Conservation (phyloP, 1,284 basidiomycete genomes). For the Pseudozyma sp. region DNA sequence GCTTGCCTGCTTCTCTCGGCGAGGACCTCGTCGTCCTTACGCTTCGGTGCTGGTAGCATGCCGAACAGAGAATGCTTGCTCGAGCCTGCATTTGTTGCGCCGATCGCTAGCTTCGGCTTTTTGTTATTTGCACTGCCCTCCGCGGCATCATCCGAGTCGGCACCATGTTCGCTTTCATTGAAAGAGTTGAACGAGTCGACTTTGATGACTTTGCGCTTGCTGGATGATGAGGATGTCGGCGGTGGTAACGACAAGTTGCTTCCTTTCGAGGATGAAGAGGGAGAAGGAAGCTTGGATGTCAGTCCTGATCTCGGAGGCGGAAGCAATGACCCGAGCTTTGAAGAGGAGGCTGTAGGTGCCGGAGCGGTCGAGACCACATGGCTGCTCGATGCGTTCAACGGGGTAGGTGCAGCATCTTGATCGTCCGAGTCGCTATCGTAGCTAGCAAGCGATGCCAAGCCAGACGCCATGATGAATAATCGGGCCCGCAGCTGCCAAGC, state of each 20-base stretch:
- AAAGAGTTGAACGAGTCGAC: constrained; percentile 31
- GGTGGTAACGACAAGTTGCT: constrained; percentile 29
- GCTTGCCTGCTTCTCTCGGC: constrained; percentile 39
- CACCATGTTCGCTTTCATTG: constrained; percentile 8
- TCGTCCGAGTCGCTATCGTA: constrained; percentile 44
- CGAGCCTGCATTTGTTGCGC: background rate
- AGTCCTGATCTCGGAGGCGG: constrained; percentile 26
- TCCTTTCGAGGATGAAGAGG: constrained; percentile 11
- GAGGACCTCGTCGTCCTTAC: constrained; percentile 34
- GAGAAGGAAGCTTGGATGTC: constrained; percentile 25
- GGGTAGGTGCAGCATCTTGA: background rate
- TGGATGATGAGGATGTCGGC: constrained; percentile 8
- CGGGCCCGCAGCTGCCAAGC: background rate
- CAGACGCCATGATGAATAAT: constrained; percentile 17
- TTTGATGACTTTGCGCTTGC: constrained; percentile 45
- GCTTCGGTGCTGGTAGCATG: constrained; percentile 63
- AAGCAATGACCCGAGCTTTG: constrained; percentile 21
- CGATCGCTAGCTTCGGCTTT: constrained; percentile 10
- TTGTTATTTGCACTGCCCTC: constrained; percentile 3
- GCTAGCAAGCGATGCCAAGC: constrained; percentile 33
- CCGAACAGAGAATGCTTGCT: constrained; percentile 53
- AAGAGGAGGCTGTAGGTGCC: constrained; percentile 3
- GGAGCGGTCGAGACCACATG: background rate
- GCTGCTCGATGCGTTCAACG: constrained; percentile 1
- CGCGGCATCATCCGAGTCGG: constrained; percentile 8